Percentiles rank a stretch among this genome's conserved stretches.
phyloP scores from a whole-genome alignment of 257 asterid species.

The Phtheirospermum japonicum region DNA sequence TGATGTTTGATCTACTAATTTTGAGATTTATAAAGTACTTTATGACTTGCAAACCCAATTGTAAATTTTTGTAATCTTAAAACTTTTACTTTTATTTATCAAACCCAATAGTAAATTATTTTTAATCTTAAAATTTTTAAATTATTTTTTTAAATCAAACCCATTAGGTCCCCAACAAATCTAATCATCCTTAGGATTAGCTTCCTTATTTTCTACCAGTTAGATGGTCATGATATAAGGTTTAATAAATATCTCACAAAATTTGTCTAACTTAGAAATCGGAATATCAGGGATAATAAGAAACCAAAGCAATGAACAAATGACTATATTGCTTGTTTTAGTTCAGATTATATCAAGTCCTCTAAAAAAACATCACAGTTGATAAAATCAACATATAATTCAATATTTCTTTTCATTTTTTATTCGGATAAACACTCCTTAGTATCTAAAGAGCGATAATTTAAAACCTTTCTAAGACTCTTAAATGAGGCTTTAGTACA shows the following conservation, averaged over 20 bases:
- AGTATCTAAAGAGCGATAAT: slow-evolving; percentile 20
- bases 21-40: no score
- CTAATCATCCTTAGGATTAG: no score
- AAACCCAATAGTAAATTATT: no score
- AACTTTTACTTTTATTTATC: no score
- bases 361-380: slow-evolving; percentile 4
- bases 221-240: not conserved
- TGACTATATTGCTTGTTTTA: slow-evolving; percentile 14
- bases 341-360: slow-evolving; percentile 19
- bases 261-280: slow-evolving; percentile 10
- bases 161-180: no score
- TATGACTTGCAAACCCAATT: no score
- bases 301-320: slow-evolving; percentile 18
- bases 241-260: slow-evolving; percentile 13
- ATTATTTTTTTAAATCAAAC: no score
- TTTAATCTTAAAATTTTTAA: no score
- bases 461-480: not conserved
- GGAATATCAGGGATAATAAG: slow-evolving; percentile 3
- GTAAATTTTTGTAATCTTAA: no score
- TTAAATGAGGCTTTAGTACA: no score
- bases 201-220: no score
- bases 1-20: no score
- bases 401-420: slow-evolving; percentile 1
- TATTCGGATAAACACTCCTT: slow-evolving; percentile 12
- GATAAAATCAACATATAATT: slow-evolving; percentile 12